Percentiles rank a stretch among this genome's conserved stretches.
These are phyloP conservation scores for Eucalyptus albens DNA, from an alignment of 345 rosid species.

Conservation along the genomic window DNA sequence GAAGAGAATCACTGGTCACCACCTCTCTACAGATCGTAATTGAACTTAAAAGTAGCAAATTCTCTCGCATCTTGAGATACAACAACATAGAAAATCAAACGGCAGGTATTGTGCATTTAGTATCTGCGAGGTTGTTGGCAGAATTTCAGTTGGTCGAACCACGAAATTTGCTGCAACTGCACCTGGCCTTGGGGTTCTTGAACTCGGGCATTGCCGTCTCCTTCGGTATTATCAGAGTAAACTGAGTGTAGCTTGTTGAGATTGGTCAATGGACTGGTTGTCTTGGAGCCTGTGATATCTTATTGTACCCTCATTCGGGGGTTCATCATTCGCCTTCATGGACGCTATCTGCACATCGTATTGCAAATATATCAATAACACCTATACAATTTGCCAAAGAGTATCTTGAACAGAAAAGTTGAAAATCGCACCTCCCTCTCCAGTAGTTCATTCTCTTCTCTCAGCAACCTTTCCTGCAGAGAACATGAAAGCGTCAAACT, in stretches of 20 bases:
- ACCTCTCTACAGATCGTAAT: background rate
- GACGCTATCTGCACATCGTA: background rate
- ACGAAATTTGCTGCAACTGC: background rate
- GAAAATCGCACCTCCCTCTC: slow-evolving; percentile 11
- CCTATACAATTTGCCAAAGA: background rate
- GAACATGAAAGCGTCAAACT: background rate
- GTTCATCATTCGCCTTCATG: background rate
- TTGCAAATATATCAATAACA: background rate
- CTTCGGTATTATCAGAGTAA: background rate
- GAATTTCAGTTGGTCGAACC: background rate
- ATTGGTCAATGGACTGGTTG: background rate
- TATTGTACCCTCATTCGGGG: background rate
- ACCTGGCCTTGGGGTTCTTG: background rate
- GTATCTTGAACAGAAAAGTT: background rate
- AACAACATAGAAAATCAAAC: background rate
- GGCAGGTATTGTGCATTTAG: background rate
- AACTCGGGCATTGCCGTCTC: background rate
- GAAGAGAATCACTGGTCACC: background rate
- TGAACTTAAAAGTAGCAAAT: background rate
- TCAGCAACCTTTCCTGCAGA: slow-evolving; percentile 15
- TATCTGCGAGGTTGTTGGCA: background rate
- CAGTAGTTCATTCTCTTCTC: slow-evolving; percentile 15
- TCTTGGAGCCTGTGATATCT: background rate
- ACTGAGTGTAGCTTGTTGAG: background rate
- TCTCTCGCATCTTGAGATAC: background rate